A percentile compares a stretch with the other conserved stretches of the same genome.
Evolutionary conservation across 2,329 filamentous ascomycete genomes (phyloP).

Genomic region (Drechslera avenae): DNA sequence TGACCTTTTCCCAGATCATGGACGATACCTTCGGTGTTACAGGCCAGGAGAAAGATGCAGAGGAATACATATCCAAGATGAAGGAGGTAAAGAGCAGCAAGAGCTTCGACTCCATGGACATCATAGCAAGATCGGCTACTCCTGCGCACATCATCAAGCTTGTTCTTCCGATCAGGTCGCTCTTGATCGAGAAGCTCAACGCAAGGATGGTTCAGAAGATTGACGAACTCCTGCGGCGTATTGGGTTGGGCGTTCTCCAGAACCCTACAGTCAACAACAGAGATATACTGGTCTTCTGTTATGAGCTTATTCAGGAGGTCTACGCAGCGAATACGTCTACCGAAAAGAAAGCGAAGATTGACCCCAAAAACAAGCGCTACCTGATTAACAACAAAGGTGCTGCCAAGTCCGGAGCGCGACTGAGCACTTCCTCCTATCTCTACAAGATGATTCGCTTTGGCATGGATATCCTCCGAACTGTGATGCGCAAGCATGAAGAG

Average conservation of each 20-base stretch:
- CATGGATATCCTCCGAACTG: conserved; percentile 80
- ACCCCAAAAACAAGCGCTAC: conserved; percentile 67
- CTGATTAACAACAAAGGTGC: conserved; percentile 77
- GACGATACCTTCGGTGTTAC: conserved; percentile 94
- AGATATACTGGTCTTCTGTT: conserved; percentile 91
- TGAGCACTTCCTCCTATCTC: conserved; percentile 75
- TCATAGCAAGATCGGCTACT: conserved; percentile 82
- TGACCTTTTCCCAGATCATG: conserved; percentile 63
- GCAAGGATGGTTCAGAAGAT: conserved; percentile 85
- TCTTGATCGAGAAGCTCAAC: conserved; percentile 84
- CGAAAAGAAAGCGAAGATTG: conserved; percentile 34
- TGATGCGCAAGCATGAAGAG: conserved; percentile 84
- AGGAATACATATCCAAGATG: conserved; percentile 93
- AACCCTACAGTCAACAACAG: conserved; percentile 79
- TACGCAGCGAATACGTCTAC: conserved; percentile 67
- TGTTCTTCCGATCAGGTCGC: conserved; percentile 74
- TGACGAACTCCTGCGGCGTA: conserved; percentile 82
- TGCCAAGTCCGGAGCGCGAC: conserved; percentile 73
- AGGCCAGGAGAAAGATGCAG: conserved; percentile 95
- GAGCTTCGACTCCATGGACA: conserved; percentile 95
- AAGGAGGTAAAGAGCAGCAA: conserved; percentile 98
- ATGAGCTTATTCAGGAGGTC: conserved; percentile 87
- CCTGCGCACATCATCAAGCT: conserved; percentile 75
- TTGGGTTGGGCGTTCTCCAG: conserved; percentile 79
- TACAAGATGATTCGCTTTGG: conserved; percentile 90